phyloP scores from a whole-genome alignment of 140 eudicot genomes.

The Anethum foeniculum region DNA sequence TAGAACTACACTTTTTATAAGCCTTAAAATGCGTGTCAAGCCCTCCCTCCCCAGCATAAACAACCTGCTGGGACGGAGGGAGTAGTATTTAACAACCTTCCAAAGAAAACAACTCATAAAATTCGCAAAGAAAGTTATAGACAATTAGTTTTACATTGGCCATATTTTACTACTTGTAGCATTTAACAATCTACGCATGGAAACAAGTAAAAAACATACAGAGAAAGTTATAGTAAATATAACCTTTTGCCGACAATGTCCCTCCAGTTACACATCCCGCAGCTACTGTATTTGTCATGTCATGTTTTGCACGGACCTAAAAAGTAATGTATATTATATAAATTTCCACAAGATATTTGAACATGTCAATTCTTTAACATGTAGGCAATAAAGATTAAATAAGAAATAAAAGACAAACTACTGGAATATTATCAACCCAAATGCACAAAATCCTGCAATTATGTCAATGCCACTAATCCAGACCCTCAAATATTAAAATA shows the following conservation, averaged over 20 bases:
- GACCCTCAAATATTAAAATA: neutral
- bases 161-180: neutral
- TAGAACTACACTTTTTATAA: too few relatives aligned
- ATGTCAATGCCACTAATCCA: neutral
- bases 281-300: slow-evolving; percentile 69
- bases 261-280: slow-evolving; percentile 98
- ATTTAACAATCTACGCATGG: neutral
- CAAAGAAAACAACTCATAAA: neutral
- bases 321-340: slow-evolving; percentile 15
- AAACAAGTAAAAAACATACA: neutral
- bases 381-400: neutral
- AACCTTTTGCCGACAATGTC: slow-evolving; percentile 72
- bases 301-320: slow-evolving; percentile 93
- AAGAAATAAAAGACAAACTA: neutral
- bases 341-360: neutral
- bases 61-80: too few relatives aligned
- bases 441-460: neutral
- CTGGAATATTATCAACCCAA: neutral
- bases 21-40: too few relatives aligned
- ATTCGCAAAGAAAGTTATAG: neutral
- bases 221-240: neutral
- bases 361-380: neutral
- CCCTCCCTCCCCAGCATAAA: too few relatives aligned
- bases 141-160: neutral
- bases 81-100: neutral